Conservation (phyloP, 805 yeast genomes). For the Wickerhamiella azymoides region DNA sequence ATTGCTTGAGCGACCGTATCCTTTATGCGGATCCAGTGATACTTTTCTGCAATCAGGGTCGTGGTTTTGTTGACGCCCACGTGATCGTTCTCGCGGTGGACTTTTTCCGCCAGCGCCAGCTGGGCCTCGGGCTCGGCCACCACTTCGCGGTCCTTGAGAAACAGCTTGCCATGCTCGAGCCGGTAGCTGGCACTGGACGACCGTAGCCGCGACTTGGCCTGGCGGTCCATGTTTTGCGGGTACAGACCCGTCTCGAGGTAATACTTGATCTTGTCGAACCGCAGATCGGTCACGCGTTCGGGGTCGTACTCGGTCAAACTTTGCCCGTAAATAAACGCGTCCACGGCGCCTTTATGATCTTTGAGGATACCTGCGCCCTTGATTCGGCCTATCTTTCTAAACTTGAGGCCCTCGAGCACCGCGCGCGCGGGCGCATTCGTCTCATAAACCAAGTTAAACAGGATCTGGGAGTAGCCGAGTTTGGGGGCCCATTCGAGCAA, state of each 20-base stretch:
- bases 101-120: conserved; percentile 53
- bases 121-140: conserved; percentile 63
- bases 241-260: conserved; percentile 76
- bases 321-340: conserved; percentile 72
- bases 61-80: conserved; percentile 86
- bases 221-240: conserved; percentile 70
- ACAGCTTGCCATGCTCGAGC: conserved; percentile 54
- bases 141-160: conserved; percentile 73
- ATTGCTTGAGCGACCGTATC: conserved; percentile 73
- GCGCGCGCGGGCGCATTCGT: conserved; percentile 72
- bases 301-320: conserved; percentile 41
- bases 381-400: conserved; percentile 64
- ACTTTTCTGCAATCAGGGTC: conserved; percentile 56
- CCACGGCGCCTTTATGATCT: conserved; percentile 74
- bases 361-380: conserved; percentile 81
- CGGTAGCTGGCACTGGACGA: conserved; percentile 65
- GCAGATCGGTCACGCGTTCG: conserved; percentile 27
- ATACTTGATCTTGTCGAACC: conserved; percentile 64
- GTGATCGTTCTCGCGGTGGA: conserved; percentile 51
- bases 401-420: conserved; percentile 62
- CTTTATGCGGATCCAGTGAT: conserved; percentile 86
- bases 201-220: conserved; percentile 77
- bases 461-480: conserved; percentile 71
- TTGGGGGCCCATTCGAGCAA: conserved; percentile 83
- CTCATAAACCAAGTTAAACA: conserved; percentile 78